Percentiles rank a stretch among this genome's conserved stretches.
Conservation (phyloP, 2,329 filamentous ascomycete species). For the Colletotrichum kahawae region DNA sequence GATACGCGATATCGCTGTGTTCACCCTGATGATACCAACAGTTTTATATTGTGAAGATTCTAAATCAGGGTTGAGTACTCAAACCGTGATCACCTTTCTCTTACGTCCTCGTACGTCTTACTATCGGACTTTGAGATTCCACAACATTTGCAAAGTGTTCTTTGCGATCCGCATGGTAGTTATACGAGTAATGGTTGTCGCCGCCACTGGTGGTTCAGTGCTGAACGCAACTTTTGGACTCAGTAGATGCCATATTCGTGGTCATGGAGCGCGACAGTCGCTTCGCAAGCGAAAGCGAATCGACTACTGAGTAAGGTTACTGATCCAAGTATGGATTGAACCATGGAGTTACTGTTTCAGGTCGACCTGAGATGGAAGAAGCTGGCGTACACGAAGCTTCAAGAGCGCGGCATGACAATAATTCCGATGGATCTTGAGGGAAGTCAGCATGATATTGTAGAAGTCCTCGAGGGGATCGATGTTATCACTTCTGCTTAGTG, state of each 20-base stretch:
- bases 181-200: not conserved
- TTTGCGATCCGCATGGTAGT: too few relatives aligned
- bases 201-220: not conserved
- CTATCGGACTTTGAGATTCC: too few relatives aligned
- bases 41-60: too few relatives aligned
- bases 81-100: too few relatives aligned
- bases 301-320: not conserved
- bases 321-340: not conserved
- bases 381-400: slow-evolving; percentile 24
- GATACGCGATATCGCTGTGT: too few relatives aligned
- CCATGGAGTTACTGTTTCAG: not conserved
- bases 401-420: slow-evolving; percentile 3
- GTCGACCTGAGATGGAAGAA: slow-evolving; percentile 26
- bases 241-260: not conserved
- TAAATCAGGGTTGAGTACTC: too few relatives aligned
- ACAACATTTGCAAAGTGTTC: too few relatives aligned
- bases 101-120: too few relatives aligned
- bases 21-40: too few relatives aligned
- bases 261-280: not conserved
- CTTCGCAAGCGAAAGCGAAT: too few relatives aligned
- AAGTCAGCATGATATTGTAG: not conserved
- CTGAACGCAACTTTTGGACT: not conserved
- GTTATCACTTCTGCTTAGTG: slow-evolving; percentile 49
- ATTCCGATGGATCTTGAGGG: slow-evolving; percentile 41
- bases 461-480: slow-evolving; percentile 38